A percentile compares a stretch with the other conserved stretches of the same genome.
Evolutionary conservation across 352 stramenopile species (phyloP).

Genomic region (Phytophthora boehmeriae): DNA sequence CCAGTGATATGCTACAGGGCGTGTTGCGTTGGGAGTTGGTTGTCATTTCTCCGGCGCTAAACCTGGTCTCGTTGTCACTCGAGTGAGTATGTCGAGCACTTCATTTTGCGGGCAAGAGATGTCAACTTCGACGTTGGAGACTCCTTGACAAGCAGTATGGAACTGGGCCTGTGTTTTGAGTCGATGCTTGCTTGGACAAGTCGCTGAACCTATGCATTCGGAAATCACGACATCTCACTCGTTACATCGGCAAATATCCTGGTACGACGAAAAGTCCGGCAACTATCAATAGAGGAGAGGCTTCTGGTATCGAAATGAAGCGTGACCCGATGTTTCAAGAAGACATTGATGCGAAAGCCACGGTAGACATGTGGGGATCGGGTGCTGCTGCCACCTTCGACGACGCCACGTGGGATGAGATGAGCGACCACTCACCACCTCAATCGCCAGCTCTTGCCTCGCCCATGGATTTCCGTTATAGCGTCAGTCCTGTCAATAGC

Average conservation of each 20-base stretch:
- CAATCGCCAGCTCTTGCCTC: not conserved
- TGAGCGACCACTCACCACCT: slow-evolving; percentile 5
- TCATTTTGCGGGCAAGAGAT: too few relatives aligned
- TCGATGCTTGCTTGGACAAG: too few relatives aligned
- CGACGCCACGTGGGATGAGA: slow-evolving; percentile 28
- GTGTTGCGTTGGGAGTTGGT: slow-evolving; percentile 35
- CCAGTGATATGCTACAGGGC: slow-evolving; percentile 31
- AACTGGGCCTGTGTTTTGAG: too few relatives aligned
- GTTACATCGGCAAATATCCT: too few relatives aligned
- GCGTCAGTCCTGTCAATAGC: slow-evolving; percentile 21
- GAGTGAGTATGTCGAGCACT: not conserved
- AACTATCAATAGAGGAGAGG: not conserved
- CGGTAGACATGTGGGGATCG: slow-evolving; percentile 4
- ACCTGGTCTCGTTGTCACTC: slow-evolving; percentile 7
- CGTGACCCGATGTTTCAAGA: slow-evolving; percentile 1
- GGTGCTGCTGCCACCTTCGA: slow-evolving; percentile 8
- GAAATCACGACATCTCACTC: too few relatives aligned
- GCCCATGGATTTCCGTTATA: slow-evolving; percentile 14
- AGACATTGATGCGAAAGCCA: slow-evolving; percentile 8
- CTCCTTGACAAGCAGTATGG: too few relatives aligned
- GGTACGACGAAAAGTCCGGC: too few relatives aligned
- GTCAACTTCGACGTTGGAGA: too few relatives aligned
- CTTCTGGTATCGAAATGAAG: not conserved
- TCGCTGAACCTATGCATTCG: too few relatives aligned
- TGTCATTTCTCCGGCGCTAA: slow-evolving; percentile 23